Base-by-base conservation (phyloP, 257 asterid genomes). In the Verbascum thapsus region DNA sequence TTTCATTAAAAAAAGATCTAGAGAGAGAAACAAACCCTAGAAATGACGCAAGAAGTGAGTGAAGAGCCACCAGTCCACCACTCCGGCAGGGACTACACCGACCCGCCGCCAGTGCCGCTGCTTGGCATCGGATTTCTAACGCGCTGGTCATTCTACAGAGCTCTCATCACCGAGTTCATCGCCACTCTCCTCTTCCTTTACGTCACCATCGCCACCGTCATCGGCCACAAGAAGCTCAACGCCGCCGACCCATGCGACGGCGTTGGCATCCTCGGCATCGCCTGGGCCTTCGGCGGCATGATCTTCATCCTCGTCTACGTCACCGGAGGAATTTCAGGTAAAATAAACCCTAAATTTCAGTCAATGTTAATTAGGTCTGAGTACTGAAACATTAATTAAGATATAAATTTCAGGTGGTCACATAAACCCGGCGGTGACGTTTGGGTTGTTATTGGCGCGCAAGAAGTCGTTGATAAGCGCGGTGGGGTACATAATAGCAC, bases 301-400 rank as follows among this genome's bases (percentile, higher is more conserved):
- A n/a, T n/a, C 96, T 90, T 88, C 71, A 79, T 90, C 53, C 98
- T 88, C 50, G 98, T 90, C 11, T 90, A 90, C 96, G 88, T 96
- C 95, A 90, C 98, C 64, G 98, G 95, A 53, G 98, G 98, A 4
- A 85, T 90, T 60, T 90, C 98, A 12, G 98, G 97, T 87, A 26
- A 51, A 8, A 95, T 95, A 0, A 96, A 90, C 72, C 85, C 85
- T 8, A 90, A 90, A 76, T 91, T n/a, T n/a, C n/a, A n/a, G n/a
- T n/a, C n/a, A n/a, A n/a, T n/a, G n/a, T n/a, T n/a, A n/a, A n/a
- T n/a, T n/a, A n/a, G n/a, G n/a, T n/a, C n/a, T n/a, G n/a, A n/a
- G n/a, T n/a, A n/a, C n/a, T n/a, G n/a, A n/a, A n/a, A n/a, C n/a
- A n/a, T n/a, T n/a, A n/a, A n/a, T n/a, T n/a, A n/a, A n/a, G n/a